Percentiles rank a stretch among this genome's conserved stretches.
Evolutionary conservation across 306 rosid species (phyloP).

Genomic region (Pueraria montana): DNA sequence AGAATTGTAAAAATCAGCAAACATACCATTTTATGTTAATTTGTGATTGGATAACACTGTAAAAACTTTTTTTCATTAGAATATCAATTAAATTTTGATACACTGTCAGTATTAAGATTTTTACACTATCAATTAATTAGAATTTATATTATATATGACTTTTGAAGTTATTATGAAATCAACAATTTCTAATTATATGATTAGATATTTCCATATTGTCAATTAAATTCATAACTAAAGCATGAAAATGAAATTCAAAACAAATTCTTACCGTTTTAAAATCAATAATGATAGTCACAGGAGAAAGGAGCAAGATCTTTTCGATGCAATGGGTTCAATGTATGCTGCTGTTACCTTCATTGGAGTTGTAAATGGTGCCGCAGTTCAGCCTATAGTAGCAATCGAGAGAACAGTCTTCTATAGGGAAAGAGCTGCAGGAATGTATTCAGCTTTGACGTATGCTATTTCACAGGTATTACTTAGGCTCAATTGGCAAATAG

Average conservation of each 20-base stretch:
- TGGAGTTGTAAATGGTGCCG: slow-evolving; percentile 65
- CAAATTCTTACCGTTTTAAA: neutral
- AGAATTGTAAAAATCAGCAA: too few species aligned
- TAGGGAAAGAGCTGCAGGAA: slow-evolving; percentile 63
- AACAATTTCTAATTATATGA: too few species aligned
- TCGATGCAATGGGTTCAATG: slow-evolving; percentile 83
- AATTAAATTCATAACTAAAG: neutral
- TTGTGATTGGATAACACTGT: too few species aligned
- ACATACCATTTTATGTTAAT: too few species aligned
- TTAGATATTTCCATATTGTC: too few species aligned
- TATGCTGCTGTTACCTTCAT: slow-evolving; percentile 68
- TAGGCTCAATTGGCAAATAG: neutral
- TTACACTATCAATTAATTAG: too few species aligned
- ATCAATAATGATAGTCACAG: slow-evolving; percentile 33
- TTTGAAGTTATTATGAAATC: too few species aligned
- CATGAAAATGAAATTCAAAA: neutral
- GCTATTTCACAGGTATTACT: slow-evolving; percentile 46
- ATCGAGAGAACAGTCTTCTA: slow-evolving; percentile 86
- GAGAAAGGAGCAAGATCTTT: slow-evolving; percentile 64
- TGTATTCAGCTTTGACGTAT: slow-evolving; percentile 49
- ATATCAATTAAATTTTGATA: too few species aligned
- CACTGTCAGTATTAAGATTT: too few species aligned
- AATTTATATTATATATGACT: too few species aligned
- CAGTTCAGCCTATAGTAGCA: slow-evolving; percentile 78
- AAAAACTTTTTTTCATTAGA: too few species aligned